phyloP scores from a whole-genome alignment of 768 basidiomycete genomes.

The Mycena albidolilacea region DNA sequence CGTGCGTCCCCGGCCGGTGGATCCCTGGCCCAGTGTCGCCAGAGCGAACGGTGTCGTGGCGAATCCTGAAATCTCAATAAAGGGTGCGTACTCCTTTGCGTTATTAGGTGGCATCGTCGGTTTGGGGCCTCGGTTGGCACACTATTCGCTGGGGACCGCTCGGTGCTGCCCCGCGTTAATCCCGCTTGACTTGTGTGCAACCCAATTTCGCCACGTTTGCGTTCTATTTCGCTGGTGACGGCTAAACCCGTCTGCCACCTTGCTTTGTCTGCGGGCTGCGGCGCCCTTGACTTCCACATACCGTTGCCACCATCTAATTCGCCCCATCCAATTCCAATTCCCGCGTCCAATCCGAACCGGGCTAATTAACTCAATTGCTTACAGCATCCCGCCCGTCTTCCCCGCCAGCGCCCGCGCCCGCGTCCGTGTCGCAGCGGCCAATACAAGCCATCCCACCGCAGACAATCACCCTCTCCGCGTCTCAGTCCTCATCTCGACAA shows the following conservation, averaged over 20 bases:
- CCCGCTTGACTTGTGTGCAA: too few relatives aligned
- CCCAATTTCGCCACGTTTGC: neutral
- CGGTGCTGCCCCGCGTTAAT: too few relatives aligned
- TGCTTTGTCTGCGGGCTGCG: too few relatives aligned
- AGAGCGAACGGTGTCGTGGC: slow-evolving; percentile 19
- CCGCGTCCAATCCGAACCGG: neutral
- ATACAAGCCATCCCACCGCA: neutral
- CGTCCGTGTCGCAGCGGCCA: neutral
- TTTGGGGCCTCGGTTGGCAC: too few relatives aligned
- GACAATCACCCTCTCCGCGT: neutral
- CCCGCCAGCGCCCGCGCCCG: slow-evolving; percentile 1
- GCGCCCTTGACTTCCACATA: neutral
- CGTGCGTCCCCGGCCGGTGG: slow-evolving; percentile 12
- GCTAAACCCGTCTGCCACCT: too few relatives aligned
- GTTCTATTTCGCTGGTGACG: neutral
- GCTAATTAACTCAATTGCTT: neutral
- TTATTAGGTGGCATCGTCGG: neutral
- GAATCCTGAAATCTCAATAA: neutral
- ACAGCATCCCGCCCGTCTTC: slow-evolving; percentile 25
- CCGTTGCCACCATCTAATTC: neutral
- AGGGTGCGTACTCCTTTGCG: slow-evolving; percentile 4
- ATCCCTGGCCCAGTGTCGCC: slow-evolving; percentile 32
- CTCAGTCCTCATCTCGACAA: too few relatives aligned
- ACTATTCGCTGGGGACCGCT: too few relatives aligned
- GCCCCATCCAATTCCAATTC: neutral